Evolutionary conservation across 1,284 basidiomycete genomes (phyloP).

Genomic region (Trichosporon faecale): DNA sequence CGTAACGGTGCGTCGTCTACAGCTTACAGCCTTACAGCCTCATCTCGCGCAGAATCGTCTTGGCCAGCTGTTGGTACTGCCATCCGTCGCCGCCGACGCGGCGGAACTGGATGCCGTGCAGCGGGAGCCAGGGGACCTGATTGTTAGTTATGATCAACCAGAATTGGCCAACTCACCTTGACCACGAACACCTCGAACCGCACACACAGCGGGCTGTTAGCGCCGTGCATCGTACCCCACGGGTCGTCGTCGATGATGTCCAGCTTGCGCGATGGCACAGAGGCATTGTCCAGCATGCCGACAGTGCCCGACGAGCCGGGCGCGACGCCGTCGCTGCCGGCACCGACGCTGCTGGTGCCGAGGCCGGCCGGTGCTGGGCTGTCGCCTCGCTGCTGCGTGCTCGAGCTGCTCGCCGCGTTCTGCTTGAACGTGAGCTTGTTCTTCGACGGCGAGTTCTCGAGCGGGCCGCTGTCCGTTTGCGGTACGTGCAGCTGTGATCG

Average conservation of each 20-base stretch:
- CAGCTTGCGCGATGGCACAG: slow-evolving; percentile 39
- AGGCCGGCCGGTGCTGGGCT: not conserved
- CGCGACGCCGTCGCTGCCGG: slow-evolving; percentile 3
- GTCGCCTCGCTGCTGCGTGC: not conserved
- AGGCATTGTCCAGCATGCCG: slow-evolving; percentile 15
- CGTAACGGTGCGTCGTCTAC: too few species aligned
- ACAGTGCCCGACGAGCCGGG: slow-evolving; percentile 21
- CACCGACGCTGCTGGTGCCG: slow-evolving; percentile 6
- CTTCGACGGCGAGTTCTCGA: slow-evolving; percentile 22
- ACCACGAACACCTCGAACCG: slow-evolving; percentile 92
- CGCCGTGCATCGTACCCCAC: slow-evolving; percentile 34
- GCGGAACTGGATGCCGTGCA: slow-evolving; percentile 95
- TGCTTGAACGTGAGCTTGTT: slow-evolving; percentile 21
- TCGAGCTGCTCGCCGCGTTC: slow-evolving; percentile 6
- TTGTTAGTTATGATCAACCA: slow-evolving; percentile 13
- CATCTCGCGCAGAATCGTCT: slow-evolving; percentile 85
- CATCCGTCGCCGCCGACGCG: slow-evolving; percentile 88
- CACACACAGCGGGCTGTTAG: slow-evolving; percentile 71
- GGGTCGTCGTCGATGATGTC: slow-evolving; percentile 64
- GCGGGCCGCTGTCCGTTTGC: slow-evolving; percentile 5
- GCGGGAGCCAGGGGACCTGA: slow-evolving; percentile 85
- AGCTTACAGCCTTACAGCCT: slow-evolving; percentile 62
- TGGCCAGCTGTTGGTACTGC: slow-evolving; percentile 97
- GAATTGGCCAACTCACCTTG: slow-evolving; percentile 62
- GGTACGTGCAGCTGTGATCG: slow-evolving; percentile 22